Base-by-base conservation (phyloP, 192 early-diverging fungal genomes). In the Podochytrium sp. region DNA sequence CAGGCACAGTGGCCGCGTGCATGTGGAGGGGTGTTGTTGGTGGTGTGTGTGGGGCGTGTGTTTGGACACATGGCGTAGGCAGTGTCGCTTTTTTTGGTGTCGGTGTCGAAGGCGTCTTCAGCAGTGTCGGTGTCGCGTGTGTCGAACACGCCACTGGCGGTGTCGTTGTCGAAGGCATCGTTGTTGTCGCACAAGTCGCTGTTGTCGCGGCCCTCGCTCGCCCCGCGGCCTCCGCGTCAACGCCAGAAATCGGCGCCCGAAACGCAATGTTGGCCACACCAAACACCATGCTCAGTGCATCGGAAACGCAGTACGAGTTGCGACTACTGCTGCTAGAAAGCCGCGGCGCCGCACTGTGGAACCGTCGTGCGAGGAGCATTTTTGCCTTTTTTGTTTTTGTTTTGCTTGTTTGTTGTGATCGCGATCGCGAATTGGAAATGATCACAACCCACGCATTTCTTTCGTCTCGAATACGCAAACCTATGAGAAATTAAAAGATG, bases 1-100 rank as follows among this genome's bases (percentile, higher is more conserved):
- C 86, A 0, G 96, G 96, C 79, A 97, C 92, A 10, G 79, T 58
- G 0, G 90, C 27, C 6, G 62, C n/a, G 37, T 16, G 20, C 41
- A 75, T 39, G 35, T 25, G 29, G 3, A 52, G 18, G 3, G 59
- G 59, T 6, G 29, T 14, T 7, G 33, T 5, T 33, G 59, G 59
- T n/a, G 47, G 47, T 12, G 12, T 12, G 12, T 14, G n/a, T 12
- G 47, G 12, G 12, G 47, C 47, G 12, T 12, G 12, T n/a, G 47
- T 49, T 33, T 61, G n/a, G 14, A 40, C 33, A 35, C 4, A 3
- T 34, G 7, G 29, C 32, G 18, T 23, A 6, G 12, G 32, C 20
- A 5, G 3, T 20, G 38, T 5, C 30, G 59, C 16, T 18, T 3
- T 6, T 20, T 30, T 6, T 57, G 55, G 23, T 27, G n/a, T n/a